phyloP scores from a whole-genome alignment of 108 stramenopile genomes.

The Nitzschia putrida region DNA sequence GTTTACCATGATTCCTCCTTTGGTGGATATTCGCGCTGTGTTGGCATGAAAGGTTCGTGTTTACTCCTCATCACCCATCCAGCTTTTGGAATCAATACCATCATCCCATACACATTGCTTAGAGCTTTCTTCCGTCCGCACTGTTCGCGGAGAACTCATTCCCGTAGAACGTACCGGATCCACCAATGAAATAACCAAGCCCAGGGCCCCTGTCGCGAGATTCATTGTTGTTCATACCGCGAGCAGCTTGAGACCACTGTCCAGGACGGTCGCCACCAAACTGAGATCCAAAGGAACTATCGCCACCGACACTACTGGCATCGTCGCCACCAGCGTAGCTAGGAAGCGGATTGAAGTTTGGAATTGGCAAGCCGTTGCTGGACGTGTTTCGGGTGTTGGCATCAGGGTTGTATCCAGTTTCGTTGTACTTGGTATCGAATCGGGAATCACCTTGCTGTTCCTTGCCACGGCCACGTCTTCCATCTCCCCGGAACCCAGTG shows the following conservation, averaged over 20 bases:
- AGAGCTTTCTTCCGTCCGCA: conserved; percentile 11
- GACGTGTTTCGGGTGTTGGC: conserved; percentile 31
- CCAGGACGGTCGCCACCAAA: conserved; percentile 52
- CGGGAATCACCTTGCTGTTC: conserved; percentile 75
- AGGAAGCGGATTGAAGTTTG: conserved; percentile 84
- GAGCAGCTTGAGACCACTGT: conserved; percentile 31
- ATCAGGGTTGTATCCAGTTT: conserved; percentile 36
- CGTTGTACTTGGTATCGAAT: conserved; percentile 80
- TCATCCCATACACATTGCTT: not conserved
- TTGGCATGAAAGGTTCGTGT: too few relatives aligned
- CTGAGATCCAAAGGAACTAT: conserved; percentile 69
- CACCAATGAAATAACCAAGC: conserved; percentile 51
- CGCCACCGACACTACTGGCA: conserved; percentile 75
- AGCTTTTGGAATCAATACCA: too few relatives aligned
- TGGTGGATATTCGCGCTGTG: too few relatives aligned
- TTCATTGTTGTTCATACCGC: conserved; percentile 4
- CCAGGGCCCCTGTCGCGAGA: conserved; percentile 39
- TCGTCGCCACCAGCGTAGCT: conserved; percentile 75
- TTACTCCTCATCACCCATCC: too few relatives aligned
- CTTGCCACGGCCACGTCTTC: conserved; percentile 58
- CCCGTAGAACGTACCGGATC: not conserved
- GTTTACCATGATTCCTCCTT: too few relatives aligned
- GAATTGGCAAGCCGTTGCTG: conserved; percentile 67
- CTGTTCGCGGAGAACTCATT: not conserved
- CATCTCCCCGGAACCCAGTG: conserved; percentile 50